Evolutionary conservation across 305 asterid genomes (phyloP).

Genomic region (Striga hermonthica): DNA sequence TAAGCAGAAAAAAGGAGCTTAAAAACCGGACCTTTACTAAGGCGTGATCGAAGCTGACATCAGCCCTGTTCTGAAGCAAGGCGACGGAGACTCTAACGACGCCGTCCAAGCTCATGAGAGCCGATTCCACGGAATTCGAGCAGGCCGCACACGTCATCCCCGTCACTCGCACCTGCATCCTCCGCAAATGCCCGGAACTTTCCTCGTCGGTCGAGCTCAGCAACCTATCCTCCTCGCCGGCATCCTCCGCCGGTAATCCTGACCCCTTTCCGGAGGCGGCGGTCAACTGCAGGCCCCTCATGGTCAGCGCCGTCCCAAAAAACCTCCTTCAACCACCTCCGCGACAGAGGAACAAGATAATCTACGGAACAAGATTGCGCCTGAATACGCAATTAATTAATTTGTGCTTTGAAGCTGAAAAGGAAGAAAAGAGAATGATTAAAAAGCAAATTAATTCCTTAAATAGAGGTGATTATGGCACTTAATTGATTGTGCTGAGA

Average conservation of each 20-base stretch:
- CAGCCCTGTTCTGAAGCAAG: constrained; percentile 91
- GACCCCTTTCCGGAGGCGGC: constrained; percentile 35
- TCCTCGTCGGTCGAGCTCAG: constrained; percentile 54
- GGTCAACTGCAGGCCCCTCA: constrained; percentile 70
- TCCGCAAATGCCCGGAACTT: constrained; percentile 44
- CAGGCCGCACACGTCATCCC: constrained; percentile 99
- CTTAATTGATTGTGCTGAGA: constrained; percentile 22
- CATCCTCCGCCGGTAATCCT: constrained; percentile 27
- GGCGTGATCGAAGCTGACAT: constrained; percentile 67
- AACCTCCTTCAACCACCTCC: constrained; percentile 29
- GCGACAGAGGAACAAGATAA: constrained; percentile 20
- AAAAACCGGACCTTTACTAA: constrained; percentile 61
- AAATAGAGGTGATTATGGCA: background rate
- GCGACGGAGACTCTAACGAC: constrained; percentile 89
- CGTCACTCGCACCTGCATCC: constrained; percentile 72
- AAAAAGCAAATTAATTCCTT: no score
- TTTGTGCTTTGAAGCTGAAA: constrained; percentile 15
- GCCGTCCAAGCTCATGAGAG: constrained; percentile 62
- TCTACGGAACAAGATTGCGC: background rate
- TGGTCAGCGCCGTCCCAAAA: constrained; percentile 50
- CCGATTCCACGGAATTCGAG: constrained; percentile 88
- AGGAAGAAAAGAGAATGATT: no score
- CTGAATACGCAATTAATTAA: background rate
- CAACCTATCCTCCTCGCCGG: constrained; percentile 66
- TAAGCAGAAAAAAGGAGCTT: constrained; percentile 7